Evolutionary conservation across 257 asterid species (phyloP).

Genomic region (Pogostemon cablin): DNA sequence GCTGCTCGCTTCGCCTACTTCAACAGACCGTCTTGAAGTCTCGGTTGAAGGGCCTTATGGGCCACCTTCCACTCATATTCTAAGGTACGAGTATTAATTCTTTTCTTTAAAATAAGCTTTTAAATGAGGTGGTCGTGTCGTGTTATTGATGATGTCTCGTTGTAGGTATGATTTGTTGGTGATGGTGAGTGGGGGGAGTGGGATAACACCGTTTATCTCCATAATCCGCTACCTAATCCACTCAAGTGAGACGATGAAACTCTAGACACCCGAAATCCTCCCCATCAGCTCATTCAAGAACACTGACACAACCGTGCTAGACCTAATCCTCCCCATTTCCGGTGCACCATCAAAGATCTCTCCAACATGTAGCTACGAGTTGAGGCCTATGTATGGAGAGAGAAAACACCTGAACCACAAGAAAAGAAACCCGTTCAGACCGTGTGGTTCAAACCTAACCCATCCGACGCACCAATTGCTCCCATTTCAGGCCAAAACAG

Average conservation of each 20-base stretch:
- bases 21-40: conserved; percentile 55
- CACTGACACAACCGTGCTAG: conserved; percentile 63
- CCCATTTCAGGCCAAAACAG: conserved; percentile 58
- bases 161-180: conserved; percentile 69
- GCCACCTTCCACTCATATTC: conserved; percentile 66
- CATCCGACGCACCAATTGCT: conserved; percentile 54
- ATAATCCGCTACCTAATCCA: conserved; percentile 69
- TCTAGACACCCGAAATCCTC: conserved; percentile 56
- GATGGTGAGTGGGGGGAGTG: conserved; percentile 97
- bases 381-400: conserved; percentile 76
- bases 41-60: conserved; percentile 94
- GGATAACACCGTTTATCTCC: conserved; percentile 87
- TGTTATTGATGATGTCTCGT: neutral
- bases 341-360: conserved; percentile 43
- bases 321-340: conserved; percentile 64
- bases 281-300: conserved; percentile 73
- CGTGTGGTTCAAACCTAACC: conserved; percentile 62
- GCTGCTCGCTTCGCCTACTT: conserved; percentile 59
- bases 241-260: conserved; percentile 42
- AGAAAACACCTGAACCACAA: conserved; percentile 36
- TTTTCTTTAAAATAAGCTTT: neutral
- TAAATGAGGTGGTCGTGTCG: neutral
- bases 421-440: conserved; percentile 39
- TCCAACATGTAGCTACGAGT: conserved; percentile 48
- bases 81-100: conserved; percentile 44